Conservation (phyloP, 108 stramenopile genomes). For the Aurantiochytrium sp. region DNA sequence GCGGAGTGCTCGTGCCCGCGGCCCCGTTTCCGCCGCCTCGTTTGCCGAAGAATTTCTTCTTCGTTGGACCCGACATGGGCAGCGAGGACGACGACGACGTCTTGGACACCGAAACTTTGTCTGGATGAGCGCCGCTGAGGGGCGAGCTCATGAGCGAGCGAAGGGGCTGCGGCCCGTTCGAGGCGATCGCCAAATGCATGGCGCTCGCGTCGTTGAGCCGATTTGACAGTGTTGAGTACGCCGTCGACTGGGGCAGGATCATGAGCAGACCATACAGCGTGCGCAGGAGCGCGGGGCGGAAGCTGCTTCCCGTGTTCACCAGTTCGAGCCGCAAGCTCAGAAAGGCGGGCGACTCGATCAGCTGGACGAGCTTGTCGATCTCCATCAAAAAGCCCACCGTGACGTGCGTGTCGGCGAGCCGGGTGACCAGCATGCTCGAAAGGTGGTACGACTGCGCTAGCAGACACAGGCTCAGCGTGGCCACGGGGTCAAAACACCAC, state of each 20-base stretch:
- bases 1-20: too few relatives aligned
- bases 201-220: conserved; percentile 29
- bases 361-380: conserved; percentile 90
- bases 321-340: conserved; percentile 89
- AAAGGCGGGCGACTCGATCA: conserved; percentile 96
- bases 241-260: conserved; percentile 75
- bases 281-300: conserved; percentile 79
- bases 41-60: not conserved
- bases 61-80: not conserved
- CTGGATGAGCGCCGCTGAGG: too few relatives aligned
- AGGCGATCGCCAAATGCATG: conserved; percentile 29
- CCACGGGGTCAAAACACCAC: conserved; percentile 95
- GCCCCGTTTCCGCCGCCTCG: too few relatives aligned
- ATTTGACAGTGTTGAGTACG: conserved; percentile 36
- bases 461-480: conserved; percentile 89
- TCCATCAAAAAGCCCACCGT: conserved; percentile 96
- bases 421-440: conserved; percentile 79
- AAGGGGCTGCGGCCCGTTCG: not conserved
- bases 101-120: not conserved
- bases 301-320: not conserved
- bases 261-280: conserved; percentile 88
- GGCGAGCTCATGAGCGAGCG: not conserved
- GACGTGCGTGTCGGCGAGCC: conserved; percentile 80
- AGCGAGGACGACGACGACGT: not conserved
- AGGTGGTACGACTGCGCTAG: conserved; percentile 89